Conservation (phyloP, 1,139 yeast species). For the Suhomyces taliae region DNA sequence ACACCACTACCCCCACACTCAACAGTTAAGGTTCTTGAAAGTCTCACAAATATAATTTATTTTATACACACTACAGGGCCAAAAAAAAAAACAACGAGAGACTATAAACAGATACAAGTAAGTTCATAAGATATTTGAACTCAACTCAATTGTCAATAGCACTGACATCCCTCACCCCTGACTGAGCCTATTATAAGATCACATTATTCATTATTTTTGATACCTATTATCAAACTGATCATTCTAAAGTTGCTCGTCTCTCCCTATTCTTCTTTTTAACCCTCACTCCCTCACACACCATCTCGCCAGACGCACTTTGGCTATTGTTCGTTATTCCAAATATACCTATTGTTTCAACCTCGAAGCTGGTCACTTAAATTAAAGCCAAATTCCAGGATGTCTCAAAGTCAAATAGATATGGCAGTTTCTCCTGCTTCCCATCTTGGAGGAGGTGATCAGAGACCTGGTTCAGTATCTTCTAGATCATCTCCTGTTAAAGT, state of each 20-base stretch:
- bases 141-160: too few species aligned
- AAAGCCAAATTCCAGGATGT: slow-evolving; percentile 11
- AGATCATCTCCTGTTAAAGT: slow-evolving; percentile 2
- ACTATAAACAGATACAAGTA: too few species aligned
- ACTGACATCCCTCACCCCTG: too few species aligned
- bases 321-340: background rate
- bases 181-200: too few species aligned
- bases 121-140: too few species aligned
- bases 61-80: too few species aligned
- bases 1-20: too few species aligned
- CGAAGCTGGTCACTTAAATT: background rate
- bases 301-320: background rate
- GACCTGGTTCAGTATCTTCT: slow-evolving; percentile 3
- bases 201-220: too few species aligned
- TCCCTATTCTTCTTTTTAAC: background rate
- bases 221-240: background rate
- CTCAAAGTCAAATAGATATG: slow-evolving; percentile 22
- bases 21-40: too few species aligned
- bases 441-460: slow-evolving; percentile 1
- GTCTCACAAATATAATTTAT: too few species aligned
- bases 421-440: slow-evolving; percentile 10
- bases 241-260: background rate
- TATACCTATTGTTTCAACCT: background rate
- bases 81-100: too few species aligned
- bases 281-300: background rate